Evolutionary conservation across 371 early-diverging fungal genomes (phyloP).

Genomic region (Lichtheimia ornata): DNA sequence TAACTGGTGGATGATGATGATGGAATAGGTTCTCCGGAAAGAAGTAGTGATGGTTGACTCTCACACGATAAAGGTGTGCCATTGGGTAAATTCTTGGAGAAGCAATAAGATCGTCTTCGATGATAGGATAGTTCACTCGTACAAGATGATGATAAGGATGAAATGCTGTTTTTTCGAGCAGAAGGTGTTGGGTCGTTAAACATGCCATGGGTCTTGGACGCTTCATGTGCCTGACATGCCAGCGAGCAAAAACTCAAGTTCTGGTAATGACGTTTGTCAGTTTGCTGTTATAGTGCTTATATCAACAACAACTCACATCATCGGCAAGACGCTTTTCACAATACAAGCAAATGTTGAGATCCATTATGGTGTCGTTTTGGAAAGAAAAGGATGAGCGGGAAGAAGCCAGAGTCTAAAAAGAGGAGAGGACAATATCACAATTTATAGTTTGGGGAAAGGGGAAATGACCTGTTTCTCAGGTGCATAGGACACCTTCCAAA

Average conservation of each 20-base stretch:
- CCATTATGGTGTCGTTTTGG: slow-evolving; percentile 13
- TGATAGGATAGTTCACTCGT: slow-evolving; percentile 22
- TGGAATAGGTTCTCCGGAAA: not conserved
- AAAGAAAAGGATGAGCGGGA: slow-evolving; percentile 1
- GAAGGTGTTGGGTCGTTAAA: not conserved
- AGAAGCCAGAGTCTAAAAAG: not conserved
- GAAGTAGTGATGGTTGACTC: not conserved
- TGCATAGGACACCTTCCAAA: not conserved
- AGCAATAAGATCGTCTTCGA: slow-evolving; percentile 23
- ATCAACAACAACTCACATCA: not conserved
- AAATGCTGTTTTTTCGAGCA: not conserved
- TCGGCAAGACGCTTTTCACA: slow-evolving; percentile 24
- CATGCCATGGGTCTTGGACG: slow-evolving; percentile 14
- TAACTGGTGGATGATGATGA: too few species aligned
- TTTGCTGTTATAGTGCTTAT: too few species aligned
- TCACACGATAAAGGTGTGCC: too few species aligned
- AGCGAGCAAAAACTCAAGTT: slow-evolving; percentile 19
- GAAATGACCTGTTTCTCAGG: not conserved
- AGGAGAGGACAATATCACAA: not conserved
- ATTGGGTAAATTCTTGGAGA: slow-evolving; percentile 3
- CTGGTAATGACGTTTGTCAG: not conserved
- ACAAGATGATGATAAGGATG: slow-evolving; percentile 6
- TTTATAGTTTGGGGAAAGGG: slow-evolving; percentile 6
- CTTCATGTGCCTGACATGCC: slow-evolving; percentile 20
- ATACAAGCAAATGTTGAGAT: slow-evolving; percentile 27